Conservation (phyloP, 768 basidiomycete genomes). For the Hydnomerulius pinastri region DNA sequence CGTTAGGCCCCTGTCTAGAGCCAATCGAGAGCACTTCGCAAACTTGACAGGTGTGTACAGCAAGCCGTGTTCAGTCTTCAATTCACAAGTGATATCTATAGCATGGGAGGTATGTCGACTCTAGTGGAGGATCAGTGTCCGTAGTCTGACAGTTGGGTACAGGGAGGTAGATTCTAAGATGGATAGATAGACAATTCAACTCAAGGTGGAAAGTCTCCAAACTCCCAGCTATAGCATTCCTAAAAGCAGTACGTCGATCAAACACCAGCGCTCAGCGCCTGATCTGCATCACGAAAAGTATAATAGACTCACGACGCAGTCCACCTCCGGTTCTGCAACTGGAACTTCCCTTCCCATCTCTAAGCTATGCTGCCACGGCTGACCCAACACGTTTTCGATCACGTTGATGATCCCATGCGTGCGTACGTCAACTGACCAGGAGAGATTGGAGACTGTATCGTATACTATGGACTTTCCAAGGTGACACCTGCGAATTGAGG, state of each 20-base stretch:
- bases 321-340: slow-evolving; percentile 49
- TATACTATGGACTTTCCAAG: slow-evolving; percentile 85
- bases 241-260: slow-evolving; percentile 21
- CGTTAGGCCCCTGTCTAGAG: no score
- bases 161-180: neutral
- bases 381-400: slow-evolving; percentile 69
- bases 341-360: slow-evolving; percentile 68
- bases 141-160: no score
- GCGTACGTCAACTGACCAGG: slow-evolving; percentile 84
- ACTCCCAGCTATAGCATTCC: slow-evolving; percentile 77
- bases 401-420: slow-evolving; percentile 79
- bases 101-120: neutral
- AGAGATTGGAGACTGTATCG: slow-evolving; percentile 85
- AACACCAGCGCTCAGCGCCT: neutral
- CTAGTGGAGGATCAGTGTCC: no score
- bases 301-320: slow-evolving; percentile 64
- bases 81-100: no score
- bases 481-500: slow-evolving; percentile 63
- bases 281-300: neutral
- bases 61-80: no score
- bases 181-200: neutral
- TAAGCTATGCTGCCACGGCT: slow-evolving; percentile 71
- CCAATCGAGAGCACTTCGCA: no score
- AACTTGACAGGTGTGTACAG: neutral
- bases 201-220: slow-evolving; percentile 44